Percentiles rank a stretch among this genome's conserved stretches.
These are phyloP conservation scores for Trichoderma asperelloides DNA, from an alignment of 495 filamentous ascomycete genomes.

Conservation along the genomic window DNA sequence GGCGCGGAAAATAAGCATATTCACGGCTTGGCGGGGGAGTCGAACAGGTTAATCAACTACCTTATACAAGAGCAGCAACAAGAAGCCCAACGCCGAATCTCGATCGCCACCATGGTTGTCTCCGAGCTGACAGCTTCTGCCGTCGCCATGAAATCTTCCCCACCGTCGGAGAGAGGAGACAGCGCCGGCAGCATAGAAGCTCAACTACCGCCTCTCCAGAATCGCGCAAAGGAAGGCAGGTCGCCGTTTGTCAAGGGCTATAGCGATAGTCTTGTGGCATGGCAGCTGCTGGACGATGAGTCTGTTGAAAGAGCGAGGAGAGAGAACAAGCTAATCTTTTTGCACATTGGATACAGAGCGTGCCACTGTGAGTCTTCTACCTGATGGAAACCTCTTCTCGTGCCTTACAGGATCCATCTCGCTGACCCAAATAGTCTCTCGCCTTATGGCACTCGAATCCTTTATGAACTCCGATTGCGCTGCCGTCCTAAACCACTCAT, in stretches of 20 bases:
- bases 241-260: conserved; percentile 81
- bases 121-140: conserved; percentile 10
- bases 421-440: conserved; percentile 52
- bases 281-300: conserved; percentile 82
- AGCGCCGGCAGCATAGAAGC: not conserved
- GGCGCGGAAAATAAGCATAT: not conserved
- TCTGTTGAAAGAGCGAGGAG: conserved; percentile 66
- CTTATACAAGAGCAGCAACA: not conserved
- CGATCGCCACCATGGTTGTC: not conserved
- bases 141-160: conserved; percentile 4
- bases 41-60: not conserved
- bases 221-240: conserved; percentile 62
- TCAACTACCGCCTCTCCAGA: conserved; percentile 40
- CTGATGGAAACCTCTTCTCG: not conserved
- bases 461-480: conserved; percentile 80
- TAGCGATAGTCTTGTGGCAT: conserved; percentile 78
- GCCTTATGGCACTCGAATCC: conserved; percentile 90
- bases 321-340: conserved; percentile 78
- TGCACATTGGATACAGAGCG: conserved; percentile 92
- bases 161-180: not conserved
- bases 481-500: conserved; percentile 70
- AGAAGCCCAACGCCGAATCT: not conserved
- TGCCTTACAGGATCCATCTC: conserved; percentile 9
- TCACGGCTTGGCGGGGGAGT: not conserved
- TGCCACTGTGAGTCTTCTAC: conserved; percentile 70